phyloP scores from a whole-genome alignment of 176 grass and related monocot species.

The Oryza punctata region DNA sequence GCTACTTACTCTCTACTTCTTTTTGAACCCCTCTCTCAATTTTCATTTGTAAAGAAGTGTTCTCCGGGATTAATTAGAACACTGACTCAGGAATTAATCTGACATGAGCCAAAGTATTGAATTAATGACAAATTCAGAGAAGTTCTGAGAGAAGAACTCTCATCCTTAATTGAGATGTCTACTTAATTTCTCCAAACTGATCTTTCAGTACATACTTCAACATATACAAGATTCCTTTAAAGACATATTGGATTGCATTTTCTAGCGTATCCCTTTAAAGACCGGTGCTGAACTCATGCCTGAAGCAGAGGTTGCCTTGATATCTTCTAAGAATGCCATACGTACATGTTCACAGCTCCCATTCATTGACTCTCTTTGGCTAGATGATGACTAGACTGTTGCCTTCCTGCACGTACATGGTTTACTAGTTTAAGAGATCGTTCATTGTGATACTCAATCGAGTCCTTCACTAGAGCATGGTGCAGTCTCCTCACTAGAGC shows the following conservation, averaged over 20 bases:
- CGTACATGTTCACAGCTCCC: slow-evolving; percentile 53
- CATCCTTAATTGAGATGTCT: slow-evolving; percentile 65
- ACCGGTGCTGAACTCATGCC: too few species aligned
- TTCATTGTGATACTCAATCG: slow-evolving; percentile 54
- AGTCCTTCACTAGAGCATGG: slow-evolving; percentile 86
- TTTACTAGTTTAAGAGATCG: slow-evolving; percentile 76
- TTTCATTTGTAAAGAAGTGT: slow-evolving; percentile 57
- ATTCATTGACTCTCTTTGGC: slow-evolving; percentile 76
- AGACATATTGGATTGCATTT: too few species aligned
- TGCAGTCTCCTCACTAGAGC: slow-evolving; percentile 49
- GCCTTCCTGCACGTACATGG: slow-evolving; percentile 83
- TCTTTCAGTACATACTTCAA: too few species aligned
- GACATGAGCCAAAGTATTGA: slow-evolving; percentile 34
- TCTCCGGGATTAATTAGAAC: slow-evolving; percentile 33
- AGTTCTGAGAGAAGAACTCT: slow-evolving; percentile 75
- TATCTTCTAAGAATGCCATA: slow-evolving; percentile 52
- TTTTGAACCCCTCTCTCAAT: slow-evolving; percentile 66
- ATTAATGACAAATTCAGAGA: slow-evolving; percentile 56
- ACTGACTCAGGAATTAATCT: slow-evolving; percentile 37
- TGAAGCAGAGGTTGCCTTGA: too few species aligned
- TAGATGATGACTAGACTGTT: slow-evolving; percentile 83
- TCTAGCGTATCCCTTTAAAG: too few species aligned
- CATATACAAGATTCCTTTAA: too few species aligned
- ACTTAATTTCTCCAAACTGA: slow-evolving; percentile 69
- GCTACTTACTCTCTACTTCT: slow-evolving; percentile 76